phyloP scores from a whole-genome alignment of 208 protist species.

The Acanthamoeba healyi region DNA sequence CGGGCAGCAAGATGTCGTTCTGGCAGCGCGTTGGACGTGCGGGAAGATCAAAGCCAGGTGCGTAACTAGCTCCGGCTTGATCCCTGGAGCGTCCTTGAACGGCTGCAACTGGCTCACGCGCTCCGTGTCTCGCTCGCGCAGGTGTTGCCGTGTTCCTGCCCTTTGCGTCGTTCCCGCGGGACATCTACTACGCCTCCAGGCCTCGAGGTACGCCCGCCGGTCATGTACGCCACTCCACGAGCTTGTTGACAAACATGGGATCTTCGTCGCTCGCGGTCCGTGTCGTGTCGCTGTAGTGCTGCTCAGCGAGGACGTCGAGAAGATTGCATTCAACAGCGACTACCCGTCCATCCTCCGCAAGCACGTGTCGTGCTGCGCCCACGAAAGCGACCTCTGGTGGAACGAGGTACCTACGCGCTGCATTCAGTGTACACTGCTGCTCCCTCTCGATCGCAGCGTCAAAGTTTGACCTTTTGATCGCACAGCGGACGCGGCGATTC shows the following conservation, averaged over 20 bases:
- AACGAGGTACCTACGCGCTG: slow-evolving; percentile 9
- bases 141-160: slow-evolving; percentile 18
- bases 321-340: slow-evolving; percentile 50
- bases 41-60: background rate
- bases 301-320: slow-evolving; percentile 22
- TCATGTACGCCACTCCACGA: background rate
- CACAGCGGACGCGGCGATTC: background rate
- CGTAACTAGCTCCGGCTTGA: background rate
- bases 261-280: background rate
- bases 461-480: background rate
- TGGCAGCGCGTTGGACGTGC: slow-evolving; percentile 54
- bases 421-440: too few relatives aligned
- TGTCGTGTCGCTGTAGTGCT: background rate
- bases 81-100: too few relatives aligned
- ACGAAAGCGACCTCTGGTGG: slow-evolving; percentile 35
- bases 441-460: too few relatives aligned
- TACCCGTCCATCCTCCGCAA: slow-evolving; percentile 32
- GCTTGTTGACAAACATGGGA: background rate
- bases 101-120: too few relatives aligned
- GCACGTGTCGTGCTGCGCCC: slow-evolving; percentile 41
- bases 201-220: background rate
- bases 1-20: slow-evolving; percentile 48
- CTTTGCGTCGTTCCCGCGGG: background rate
- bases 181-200: background rate
- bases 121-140: background rate